Evolutionary conservation across 257 asterid species (phyloP).

Genomic region (Capsicum chinense): DNA sequence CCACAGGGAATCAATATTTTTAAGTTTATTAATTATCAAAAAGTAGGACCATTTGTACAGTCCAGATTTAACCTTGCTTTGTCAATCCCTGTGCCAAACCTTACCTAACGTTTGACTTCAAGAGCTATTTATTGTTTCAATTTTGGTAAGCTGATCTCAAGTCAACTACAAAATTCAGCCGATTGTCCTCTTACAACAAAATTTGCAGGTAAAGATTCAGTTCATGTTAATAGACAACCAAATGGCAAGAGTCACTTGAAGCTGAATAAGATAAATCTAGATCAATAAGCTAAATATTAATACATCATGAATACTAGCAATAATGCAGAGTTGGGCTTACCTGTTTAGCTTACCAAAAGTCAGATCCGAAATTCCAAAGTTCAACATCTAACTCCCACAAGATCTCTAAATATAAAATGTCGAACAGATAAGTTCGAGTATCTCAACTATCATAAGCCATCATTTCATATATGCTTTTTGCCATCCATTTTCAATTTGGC

Average conservation of each 20-base stretch:
- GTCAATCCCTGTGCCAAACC: neutral
- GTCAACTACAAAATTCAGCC: neutral
- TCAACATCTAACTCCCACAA: slow-evolving; percentile 2
- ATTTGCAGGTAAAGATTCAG: slow-evolving; percentile 1
- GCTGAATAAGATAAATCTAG: neutral
- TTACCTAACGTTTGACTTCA: neutral
- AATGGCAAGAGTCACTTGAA: slow-evolving; percentile 17
- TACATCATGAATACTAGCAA: neutral
- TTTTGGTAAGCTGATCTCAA: neutral
- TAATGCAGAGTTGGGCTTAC: neutral
- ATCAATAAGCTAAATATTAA: neutral
- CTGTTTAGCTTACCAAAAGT: neutral
- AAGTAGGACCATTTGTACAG: neutral
- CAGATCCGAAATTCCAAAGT: slow-evolving; percentile 7
- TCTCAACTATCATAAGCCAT: slow-evolving; percentile 4
- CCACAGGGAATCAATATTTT: neutral
- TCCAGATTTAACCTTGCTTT: slow-evolving; percentile 6
- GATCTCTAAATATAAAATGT: neutral
- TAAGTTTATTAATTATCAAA: neutral
- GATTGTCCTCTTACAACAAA: neutral
- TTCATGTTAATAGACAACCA: neutral
- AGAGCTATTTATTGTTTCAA: slow-evolving; percentile 18
- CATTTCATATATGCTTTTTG: neutral
- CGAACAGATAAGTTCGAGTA: neutral
- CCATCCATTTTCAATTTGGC: neutral